Evolutionary conservation across 2,329 filamentous ascomycete genomes (phyloP).

Genomic region (Aspergillus unguis): DNA sequence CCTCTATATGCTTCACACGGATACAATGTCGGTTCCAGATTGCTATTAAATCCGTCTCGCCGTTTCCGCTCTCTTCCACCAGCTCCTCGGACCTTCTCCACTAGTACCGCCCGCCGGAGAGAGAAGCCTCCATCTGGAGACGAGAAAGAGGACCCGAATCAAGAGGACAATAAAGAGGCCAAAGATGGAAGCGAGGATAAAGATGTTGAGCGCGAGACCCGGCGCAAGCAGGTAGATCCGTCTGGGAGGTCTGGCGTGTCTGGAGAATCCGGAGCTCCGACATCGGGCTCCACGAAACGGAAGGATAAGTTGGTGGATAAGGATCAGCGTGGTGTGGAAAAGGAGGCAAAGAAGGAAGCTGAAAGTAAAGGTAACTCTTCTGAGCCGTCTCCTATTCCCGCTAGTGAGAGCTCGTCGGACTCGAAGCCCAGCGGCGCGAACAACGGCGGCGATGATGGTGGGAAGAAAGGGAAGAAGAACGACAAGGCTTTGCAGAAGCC

Average conservation of each 20-base stretch:
- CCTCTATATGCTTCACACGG: conserved; percentile 31
- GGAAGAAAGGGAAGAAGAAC: conserved; percentile 69
- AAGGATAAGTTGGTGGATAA: conserved; percentile 39
- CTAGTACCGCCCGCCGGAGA: conserved; percentile 51
- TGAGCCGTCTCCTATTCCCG: conserved; percentile 45
- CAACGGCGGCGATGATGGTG: conserved; percentile 56
- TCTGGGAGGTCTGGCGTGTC: conserved; percentile 27
- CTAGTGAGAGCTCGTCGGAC: conserved; percentile 34
- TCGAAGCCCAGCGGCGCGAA: conserved; percentile 56
- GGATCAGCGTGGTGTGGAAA: conserved; percentile 34
- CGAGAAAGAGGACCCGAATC: conserved; percentile 30
- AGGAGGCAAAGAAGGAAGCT: conserved; percentile 43
- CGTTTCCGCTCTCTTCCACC: conserved; percentile 25
- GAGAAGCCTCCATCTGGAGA: conserved; percentile 52
- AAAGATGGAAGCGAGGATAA: conserved; percentile 32
- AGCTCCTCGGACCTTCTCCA: conserved; percentile 43
- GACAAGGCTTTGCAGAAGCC: conserved; percentile 82
- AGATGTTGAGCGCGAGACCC: conserved; percentile 43
- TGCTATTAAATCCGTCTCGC: conserved; percentile 24
- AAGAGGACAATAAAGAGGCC: conserved; percentile 27
- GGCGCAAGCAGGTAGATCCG: conserved; percentile 41
- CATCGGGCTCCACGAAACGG: conserved; percentile 38
- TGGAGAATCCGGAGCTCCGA: conserved; percentile 31
- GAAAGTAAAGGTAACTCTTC: conserved; percentile 49
- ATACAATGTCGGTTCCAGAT: conserved; percentile 30